Percentiles rank a stretch among this genome's conserved stretches.
Conservation (phyloP, 2,329 filamentous ascomycete species). For the Aspergillus versicolor region DNA sequence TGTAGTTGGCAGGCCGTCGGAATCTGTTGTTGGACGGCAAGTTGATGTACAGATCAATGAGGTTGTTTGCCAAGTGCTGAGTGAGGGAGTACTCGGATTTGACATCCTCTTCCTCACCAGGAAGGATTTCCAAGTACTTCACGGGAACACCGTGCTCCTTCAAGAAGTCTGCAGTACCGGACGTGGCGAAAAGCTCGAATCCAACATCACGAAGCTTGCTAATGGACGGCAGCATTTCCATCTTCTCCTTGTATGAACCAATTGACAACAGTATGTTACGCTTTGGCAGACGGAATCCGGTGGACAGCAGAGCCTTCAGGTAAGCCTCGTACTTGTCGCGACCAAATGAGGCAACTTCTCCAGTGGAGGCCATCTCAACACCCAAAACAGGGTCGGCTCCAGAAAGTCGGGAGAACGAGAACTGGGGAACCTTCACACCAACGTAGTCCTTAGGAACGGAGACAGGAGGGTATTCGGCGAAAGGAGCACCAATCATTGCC, state of each 20-base stretch:
- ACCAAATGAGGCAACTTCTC: conserved; percentile 96
- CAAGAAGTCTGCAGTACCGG: conserved; percentile 94
- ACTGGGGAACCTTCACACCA: conserved; percentile 96
- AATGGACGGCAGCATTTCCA: conserved; percentile 92
- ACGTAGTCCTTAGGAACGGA: conserved; percentile 79
- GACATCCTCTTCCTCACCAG: conserved; percentile 74
- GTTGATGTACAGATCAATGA: conserved; percentile 99
- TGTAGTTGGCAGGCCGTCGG: conserved; percentile 93
- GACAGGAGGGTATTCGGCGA: conserved; percentile 76
- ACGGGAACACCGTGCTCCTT: conserved; percentile 89
- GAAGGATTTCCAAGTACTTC: conserved; percentile 88
- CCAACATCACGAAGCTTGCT: conserved; percentile 85
- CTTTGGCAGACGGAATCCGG: conserved; percentile 93
- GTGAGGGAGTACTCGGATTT: conserved; percentile 96
- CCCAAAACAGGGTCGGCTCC: conserved; percentile 94
- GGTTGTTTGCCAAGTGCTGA: conserved; percentile 94
- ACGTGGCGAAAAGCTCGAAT: conserved; percentile 93
- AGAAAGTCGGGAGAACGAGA: conserved; percentile 96
- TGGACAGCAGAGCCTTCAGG: conserved; percentile 91
- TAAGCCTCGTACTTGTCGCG: conserved; percentile 97
- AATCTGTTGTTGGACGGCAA: conserved; percentile 98
- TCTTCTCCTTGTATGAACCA: conserved; percentile 96
- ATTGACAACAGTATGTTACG: conserved; percentile 95
- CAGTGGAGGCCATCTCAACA: conserved; percentile 98
- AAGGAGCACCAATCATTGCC: conserved; percentile 83